A percentile compares a stretch with the other conserved stretches of the same genome.
phyloP scores from a whole-genome alignment of 1,284 basidiomycete species.

The Cryptococcus sp. region DNA sequence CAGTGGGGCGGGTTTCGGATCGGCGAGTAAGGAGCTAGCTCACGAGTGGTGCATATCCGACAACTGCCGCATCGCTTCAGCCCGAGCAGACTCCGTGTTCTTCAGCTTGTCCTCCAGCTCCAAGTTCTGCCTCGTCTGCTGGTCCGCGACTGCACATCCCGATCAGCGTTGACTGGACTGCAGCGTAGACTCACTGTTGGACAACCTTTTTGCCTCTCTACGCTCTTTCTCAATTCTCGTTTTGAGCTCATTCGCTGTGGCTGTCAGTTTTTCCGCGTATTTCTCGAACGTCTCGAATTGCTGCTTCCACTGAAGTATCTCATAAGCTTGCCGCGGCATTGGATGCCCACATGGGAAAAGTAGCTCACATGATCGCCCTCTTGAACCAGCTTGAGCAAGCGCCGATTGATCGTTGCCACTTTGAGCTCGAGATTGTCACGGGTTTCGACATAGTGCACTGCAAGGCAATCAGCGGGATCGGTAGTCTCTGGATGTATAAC shows the following conservation, averaged over 20 bases:
- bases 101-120: slow-evolving; percentile 44
- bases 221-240: slow-evolving; percentile 54
- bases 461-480: background rate
- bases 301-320: slow-evolving; percentile 48
- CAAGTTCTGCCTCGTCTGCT: slow-evolving; percentile 41
- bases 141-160: slow-evolving; percentile 24
- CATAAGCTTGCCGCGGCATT: slow-evolving; percentile 5
- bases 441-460: slow-evolving; percentile 81
- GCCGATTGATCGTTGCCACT: slow-evolving; percentile 55
- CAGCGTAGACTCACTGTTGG: slow-evolving; percentile 28
- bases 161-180: background rate
- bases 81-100: slow-evolving; percentile 48
- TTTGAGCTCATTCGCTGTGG: slow-evolving; percentile 54
- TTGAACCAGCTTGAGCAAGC: slow-evolving; percentile 55
- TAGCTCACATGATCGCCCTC: slow-evolving; percentile 53
- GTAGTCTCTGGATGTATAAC: slow-evolving; percentile 5
- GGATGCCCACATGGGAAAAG: too few relatives aligned
- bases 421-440: slow-evolving; percentile 88
- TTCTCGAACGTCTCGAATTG: slow-evolving; percentile 57
- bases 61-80: slow-evolving; percentile 51
- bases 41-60: slow-evolving; percentile 52
- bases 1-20: background rate
- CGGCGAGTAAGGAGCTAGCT: slow-evolving; percentile 4
- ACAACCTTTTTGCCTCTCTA: slow-evolving; percentile 52
- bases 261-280: slow-evolving; percentile 54